These are phyloP conservation scores for Hypoxylon sp. DNA, from an alignment of 2,329 filamentous ascomycete species.

Conservation along the genomic window DNA sequence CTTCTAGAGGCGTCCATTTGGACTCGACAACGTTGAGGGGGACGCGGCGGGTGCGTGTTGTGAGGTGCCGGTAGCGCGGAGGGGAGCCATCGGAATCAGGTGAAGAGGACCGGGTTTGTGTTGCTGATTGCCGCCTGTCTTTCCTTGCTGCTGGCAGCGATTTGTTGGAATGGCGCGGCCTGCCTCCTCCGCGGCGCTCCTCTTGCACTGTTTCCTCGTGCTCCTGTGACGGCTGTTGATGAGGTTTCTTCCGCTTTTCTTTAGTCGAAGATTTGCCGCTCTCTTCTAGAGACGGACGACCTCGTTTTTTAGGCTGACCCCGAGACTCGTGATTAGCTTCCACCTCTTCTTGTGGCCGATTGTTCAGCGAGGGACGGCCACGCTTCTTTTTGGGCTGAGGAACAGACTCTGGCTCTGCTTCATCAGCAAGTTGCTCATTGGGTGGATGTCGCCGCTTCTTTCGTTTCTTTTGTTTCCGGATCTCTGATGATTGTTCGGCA, in stretches of 20 bases:
- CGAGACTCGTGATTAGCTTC: conserved; percentile 24
- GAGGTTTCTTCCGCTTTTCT: conserved; percentile 29
- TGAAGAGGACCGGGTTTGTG: conserved; percentile 43
- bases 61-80: conserved; percentile 63
- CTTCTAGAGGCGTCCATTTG: conserved; percentile 73
- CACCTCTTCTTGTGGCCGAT: conserved; percentile 29
- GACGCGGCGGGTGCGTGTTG: conserved; percentile 64
- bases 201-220: conserved; percentile 29
- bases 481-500: conserved; percentile 5
- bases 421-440: conserved; percentile 11
- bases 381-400: conserved; percentile 42
- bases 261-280: conserved; percentile 35
- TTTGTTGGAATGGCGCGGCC: conserved; percentile 19
- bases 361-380: conserved; percentile 48
- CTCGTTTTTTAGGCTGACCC: conserved; percentile 38
- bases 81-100: conserved; percentile 46
- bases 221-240: conserved; percentile 27
- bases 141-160: conserved; percentile 18
- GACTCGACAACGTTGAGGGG: conserved; percentile 74
- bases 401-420: conserved; percentile 31
- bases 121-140: conserved; percentile 27
- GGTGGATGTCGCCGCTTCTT: conserved; percentile 28
- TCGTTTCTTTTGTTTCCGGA: conserved; percentile 21
- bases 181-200: conserved; percentile 11
- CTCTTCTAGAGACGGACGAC: conserved; percentile 37